A percentile compares a stretch with the other conserved stretches of the same genome.
phyloP scores from a whole-genome alignment of 1,284 basidiomycete genomes.

The Cryptococcus wingfieldii region DNA sequence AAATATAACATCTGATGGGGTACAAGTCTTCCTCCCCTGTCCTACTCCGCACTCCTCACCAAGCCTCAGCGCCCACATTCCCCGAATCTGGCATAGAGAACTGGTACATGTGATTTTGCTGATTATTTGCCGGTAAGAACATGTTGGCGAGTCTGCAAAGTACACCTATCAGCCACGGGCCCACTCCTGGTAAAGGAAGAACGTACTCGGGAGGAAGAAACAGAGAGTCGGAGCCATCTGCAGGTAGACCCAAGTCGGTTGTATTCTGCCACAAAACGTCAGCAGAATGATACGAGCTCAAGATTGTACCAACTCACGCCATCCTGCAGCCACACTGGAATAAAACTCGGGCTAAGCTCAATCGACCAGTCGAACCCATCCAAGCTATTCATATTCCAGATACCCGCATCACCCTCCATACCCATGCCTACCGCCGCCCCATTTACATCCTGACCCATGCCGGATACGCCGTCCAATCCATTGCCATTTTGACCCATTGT shows the following conservation, averaged over 20 bases:
- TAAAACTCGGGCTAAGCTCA: slow-evolving; percentile 51
- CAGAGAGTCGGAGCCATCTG: slow-evolving; percentile 81
- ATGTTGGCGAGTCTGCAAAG: slow-evolving; percentile 42
- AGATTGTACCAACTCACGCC: slow-evolving; percentile 56
- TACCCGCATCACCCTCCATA: slow-evolving; percentile 20
- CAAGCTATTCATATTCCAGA: slow-evolving; percentile 64
- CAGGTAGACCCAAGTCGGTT: slow-evolving; percentile 78
- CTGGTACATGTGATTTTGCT: slow-evolving; percentile 30
- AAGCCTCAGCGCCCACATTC: slow-evolving; percentile 47
- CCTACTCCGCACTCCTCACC: slow-evolving; percentile 22
- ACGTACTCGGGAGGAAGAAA: slow-evolving; percentile 60
- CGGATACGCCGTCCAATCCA: slow-evolving; percentile 6
- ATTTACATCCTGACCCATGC: not conserved
- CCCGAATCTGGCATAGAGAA: slow-evolving; percentile 42
- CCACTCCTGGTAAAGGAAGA: not conserved
- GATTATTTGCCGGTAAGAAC: slow-evolving; percentile 40
- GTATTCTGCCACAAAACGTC: slow-evolving; percentile 57
- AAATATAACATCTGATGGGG: not conserved
- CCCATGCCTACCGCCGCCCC: slow-evolving; percentile 13
- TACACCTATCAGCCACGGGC: not conserved
- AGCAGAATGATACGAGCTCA: slow-evolving; percentile 8
- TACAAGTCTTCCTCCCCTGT: not conserved
- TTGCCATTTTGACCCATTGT: slow-evolving; percentile 12
- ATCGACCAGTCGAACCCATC: slow-evolving; percentile 67
- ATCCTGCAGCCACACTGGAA: slow-evolving; percentile 53